A percentile compares a stretch with the other conserved stretches of the same genome.
These are phyloP conservation scores for Aureobasidium uvarum DNA, from an alignment of 2,329 filamentous ascomycete species.

Conservation along the genomic window DNA sequence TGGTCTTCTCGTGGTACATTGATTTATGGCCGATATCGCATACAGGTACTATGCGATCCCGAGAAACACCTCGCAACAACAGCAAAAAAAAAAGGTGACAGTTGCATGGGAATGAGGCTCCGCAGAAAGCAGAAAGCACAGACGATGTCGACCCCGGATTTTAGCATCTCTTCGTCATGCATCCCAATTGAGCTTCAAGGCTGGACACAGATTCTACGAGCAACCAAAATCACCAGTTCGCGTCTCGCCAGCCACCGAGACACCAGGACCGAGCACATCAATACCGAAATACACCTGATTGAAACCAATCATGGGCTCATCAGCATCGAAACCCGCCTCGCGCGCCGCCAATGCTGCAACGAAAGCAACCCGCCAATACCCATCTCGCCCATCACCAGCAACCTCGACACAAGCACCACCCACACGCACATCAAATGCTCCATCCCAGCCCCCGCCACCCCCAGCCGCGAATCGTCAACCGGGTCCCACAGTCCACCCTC, in stretches of 20 bases:
- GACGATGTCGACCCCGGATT: constrained; percentile 15
- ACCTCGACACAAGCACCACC: constrained; percentile 32
- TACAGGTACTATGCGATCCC: background rate
- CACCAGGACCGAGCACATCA: background rate
- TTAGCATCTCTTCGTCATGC: constrained; percentile 19
- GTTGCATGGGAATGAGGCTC: background rate
- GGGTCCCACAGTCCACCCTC: constrained; percentile 45
- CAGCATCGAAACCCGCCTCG: constrained; percentile 56
- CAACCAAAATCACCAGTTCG: background rate
- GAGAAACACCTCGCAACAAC: background rate
- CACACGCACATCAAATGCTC: constrained; percentile 27
- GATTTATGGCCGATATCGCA: background rate
- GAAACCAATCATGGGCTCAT: constrained; percentile 52
- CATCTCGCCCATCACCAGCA: constrained; percentile 43
- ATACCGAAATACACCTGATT: background rate
- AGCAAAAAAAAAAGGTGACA: background rate
- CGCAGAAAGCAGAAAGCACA: constrained; percentile 1
- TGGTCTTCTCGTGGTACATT: background rate
- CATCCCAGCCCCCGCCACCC: constrained; percentile 31
- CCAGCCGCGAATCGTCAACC: constrained; percentile 36
- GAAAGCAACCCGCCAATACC: constrained; percentile 56
- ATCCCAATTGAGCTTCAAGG: background rate
- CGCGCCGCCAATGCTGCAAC: constrained; percentile 44
- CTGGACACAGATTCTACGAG: background rate
- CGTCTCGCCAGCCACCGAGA: background rate